Conservation (phyloP, 169 alveolate genomes). For the Plasmodium sp. region DNA sequence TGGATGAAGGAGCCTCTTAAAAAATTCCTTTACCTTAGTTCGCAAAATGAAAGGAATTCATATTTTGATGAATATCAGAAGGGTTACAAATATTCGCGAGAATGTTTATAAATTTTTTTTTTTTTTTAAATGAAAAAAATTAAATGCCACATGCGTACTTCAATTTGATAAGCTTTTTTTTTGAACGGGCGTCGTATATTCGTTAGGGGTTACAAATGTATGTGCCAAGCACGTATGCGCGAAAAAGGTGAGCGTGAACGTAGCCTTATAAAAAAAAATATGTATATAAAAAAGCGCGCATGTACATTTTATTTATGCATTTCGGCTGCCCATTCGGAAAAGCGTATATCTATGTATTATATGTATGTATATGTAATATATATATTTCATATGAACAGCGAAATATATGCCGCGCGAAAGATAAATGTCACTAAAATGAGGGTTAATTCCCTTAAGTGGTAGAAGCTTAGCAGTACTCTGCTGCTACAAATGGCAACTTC, state of each 20-base stretch:
- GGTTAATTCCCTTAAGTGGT: background rate
- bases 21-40: conserved; percentile 4
- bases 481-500: background rate
- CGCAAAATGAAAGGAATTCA: conserved; percentile 18
- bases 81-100: background rate
- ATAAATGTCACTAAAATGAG: background rate
- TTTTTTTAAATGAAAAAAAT: conserved; percentile 3
- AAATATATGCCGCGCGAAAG: background rate
- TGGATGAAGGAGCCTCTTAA: background rate
- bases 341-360: background rate
- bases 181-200: background rate
- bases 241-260: background rate
- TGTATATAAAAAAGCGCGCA: background rate
- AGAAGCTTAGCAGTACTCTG: background rate
- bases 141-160: background rate
- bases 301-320: background rate
- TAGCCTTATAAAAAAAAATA: background rate
- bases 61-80: background rate
- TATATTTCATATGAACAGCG: background rate
- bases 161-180: background rate
- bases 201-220: background rate
- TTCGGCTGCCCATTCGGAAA: background rate
- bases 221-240: background rate
- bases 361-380: too few species aligned
- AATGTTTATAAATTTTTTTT: conserved; percentile 11